Conservation (phyloP, 2,329 filamentous ascomycete genomes). For the Lecanoromycetidae sp. region DNA sequence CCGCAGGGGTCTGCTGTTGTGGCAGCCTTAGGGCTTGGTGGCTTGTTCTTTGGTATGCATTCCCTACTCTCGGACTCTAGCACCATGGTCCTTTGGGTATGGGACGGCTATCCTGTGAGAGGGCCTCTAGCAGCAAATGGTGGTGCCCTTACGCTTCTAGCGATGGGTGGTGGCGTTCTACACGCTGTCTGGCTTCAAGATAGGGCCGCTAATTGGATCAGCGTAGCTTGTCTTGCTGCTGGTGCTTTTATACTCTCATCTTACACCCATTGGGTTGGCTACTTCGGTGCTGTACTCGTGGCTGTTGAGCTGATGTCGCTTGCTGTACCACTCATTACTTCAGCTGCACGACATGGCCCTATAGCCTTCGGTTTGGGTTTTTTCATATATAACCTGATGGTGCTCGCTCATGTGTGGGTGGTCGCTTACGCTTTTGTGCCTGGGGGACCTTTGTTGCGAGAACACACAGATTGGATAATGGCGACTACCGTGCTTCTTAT, state of each 20-base stretch:
- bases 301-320: constrained; percentile 73
- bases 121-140: constrained; percentile 82
- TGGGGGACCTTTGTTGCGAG: constrained; percentile 79
- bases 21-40: constrained; percentile 66
- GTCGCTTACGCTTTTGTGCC: constrained; percentile 97
- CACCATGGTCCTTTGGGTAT: constrained; percentile 97
- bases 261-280: constrained; percentile 75
- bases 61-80: constrained; percentile 92
- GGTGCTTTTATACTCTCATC: constrained; percentile 69
- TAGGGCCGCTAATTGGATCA: constrained; percentile 59
- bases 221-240: constrained; percentile 63
- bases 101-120: constrained; percentile 87
- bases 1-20: constrained; percentile 56
- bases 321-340: constrained; percentile 60
- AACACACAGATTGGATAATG: constrained; percentile 96
- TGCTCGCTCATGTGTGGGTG: constrained; percentile 97
- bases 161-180: constrained; percentile 72
- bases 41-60: constrained; percentile 78
- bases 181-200: constrained; percentile 41
- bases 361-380: constrained; percentile 80
- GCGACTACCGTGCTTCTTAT: constrained; percentile 70
- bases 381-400: constrained; percentile 80
- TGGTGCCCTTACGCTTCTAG: constrained; percentile 70
- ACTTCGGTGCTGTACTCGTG: constrained; percentile 65
- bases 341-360: constrained; percentile 64